Percentiles rank a stretch among this genome's conserved stretches.
phyloP scores from a whole-genome alignment of 208 protist species.

The Leishmania gerbilli region DNA sequence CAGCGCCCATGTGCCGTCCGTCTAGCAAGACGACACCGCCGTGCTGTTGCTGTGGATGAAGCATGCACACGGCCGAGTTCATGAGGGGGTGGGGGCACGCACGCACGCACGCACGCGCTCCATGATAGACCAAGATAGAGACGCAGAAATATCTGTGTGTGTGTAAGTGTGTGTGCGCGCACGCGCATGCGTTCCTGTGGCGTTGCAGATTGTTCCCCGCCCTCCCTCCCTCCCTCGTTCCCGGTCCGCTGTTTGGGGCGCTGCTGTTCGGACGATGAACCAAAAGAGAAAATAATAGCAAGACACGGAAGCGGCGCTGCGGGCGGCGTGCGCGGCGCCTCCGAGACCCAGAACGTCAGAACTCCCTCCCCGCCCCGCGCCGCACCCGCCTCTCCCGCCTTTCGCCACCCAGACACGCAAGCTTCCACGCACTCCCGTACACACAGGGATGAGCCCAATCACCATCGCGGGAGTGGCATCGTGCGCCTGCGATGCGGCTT shows the following conservation, averaged over 20 bases:
- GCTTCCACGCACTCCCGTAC: neutral
- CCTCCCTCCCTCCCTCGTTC: too few relatives aligned
- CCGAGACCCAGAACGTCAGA: neutral
- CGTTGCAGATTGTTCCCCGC: neutral
- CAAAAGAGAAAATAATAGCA: neutral
- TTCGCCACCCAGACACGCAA: neutral
- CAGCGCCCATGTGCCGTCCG: neutral
- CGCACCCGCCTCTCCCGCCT: too few relatives aligned
- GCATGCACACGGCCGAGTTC: neutral
- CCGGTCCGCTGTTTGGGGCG: neutral
- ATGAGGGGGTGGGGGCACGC: neutral
- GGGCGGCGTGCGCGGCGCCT: neutral
- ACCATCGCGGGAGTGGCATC: neutral
- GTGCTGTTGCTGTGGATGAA: neutral
- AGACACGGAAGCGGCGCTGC: neutral
- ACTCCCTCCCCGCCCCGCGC: neutral
- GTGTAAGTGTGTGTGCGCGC: neutral
- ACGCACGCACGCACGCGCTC: neutral
- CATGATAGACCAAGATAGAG: neutral
- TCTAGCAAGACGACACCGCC: neutral
- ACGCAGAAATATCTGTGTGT: neutral
- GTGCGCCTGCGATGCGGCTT: neutral
- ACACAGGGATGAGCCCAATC: neutral
- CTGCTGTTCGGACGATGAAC: neutral
- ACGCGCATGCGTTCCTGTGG: neutral